These are phyloP conservation scores for Gelatoporia subvermispora DNA, from an alignment of 768 basidiomycete genomes.

Conservation along the genomic window DNA sequence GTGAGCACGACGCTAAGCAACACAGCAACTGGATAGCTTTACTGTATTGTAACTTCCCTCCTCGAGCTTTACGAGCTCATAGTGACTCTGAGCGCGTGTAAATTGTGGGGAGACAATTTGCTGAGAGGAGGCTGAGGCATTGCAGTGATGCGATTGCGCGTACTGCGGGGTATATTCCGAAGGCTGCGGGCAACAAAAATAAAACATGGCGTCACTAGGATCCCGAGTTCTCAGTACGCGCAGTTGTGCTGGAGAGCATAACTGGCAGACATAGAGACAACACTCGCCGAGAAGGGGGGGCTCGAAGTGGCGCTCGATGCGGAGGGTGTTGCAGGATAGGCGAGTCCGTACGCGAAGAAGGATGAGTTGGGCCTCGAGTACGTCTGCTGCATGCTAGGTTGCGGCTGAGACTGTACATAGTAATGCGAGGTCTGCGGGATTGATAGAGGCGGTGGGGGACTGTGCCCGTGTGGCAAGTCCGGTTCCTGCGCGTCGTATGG, in stretches of 20 bases:
- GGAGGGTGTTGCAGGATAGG: constrained; percentile 68
- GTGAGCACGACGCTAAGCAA: constrained; percentile 4
- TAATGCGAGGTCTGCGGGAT: constrained; percentile 13
- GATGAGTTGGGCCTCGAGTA: constrained; percentile 24
- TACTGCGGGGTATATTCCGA: constrained; percentile 55
- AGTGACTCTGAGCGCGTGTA: constrained; percentile 16
- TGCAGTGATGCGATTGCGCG: constrained; percentile 6
- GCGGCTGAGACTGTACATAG: constrained; percentile 15
- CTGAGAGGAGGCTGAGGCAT: constrained; percentile 9
- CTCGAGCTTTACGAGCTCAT: constrained; percentile 61
- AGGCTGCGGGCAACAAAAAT: constrained; percentile 46
- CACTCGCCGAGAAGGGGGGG: constrained; percentile 86
- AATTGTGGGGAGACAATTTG: constrained; percentile 13
- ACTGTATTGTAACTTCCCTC: constrained; percentile 56
- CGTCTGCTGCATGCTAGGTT: constrained; percentile 11
- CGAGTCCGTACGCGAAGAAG: constrained; percentile 48
- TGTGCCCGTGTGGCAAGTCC: constrained; percentile 18
- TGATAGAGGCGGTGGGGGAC: constrained; percentile 23
- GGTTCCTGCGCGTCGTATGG: constrained; percentile 8
- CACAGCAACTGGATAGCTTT: constrained; percentile 17
- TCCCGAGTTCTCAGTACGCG: constrained; percentile 39
- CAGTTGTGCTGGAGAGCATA: constrained; percentile 22
- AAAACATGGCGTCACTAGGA: constrained; percentile 51
- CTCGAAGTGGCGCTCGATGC: constrained; percentile 73
- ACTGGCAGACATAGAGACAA: constrained; percentile 37